phyloP scores from a whole-genome alignment of 2,329 filamentous ascomycete genomes.

The Trichoderma hamatum region DNA sequence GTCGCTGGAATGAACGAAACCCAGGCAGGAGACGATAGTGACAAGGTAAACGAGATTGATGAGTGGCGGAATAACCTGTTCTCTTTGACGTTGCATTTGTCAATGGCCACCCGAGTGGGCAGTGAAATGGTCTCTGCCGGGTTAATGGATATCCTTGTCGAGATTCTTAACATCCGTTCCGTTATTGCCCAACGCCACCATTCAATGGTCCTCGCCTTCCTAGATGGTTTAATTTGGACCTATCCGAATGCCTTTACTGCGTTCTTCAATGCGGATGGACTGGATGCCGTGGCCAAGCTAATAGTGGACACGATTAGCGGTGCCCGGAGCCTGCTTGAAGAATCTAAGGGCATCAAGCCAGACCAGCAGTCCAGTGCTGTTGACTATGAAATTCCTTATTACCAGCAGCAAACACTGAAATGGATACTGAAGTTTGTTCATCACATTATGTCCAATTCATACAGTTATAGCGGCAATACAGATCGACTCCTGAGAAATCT shows the following conservation, averaged over 20 bases:
- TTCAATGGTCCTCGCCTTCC: constrained; percentile 79
- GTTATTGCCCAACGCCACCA: constrained; percentile 80
- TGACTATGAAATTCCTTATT: constrained; percentile 92
- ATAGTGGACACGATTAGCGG: constrained; percentile 76
- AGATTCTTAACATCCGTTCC: constrained; percentile 83
- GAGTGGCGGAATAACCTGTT: constrained; percentile 92
- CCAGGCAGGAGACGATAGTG: constrained; percentile 55
- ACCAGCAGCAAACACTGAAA: constrained; percentile 89
- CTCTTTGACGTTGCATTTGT: constrained; percentile 80
- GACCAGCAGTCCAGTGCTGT: constrained; percentile 76
- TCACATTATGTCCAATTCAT: constrained; percentile 85
- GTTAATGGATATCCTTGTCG: constrained; percentile 85
- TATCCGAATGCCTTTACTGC: constrained; percentile 83
- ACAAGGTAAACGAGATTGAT: constrained; percentile 69
- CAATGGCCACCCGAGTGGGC: constrained; percentile 72
- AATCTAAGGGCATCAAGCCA: constrained; percentile 70
- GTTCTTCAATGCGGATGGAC: constrained; percentile 78
- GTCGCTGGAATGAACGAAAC: constrained; percentile 76
- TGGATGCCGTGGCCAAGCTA: constrained; percentile 88
- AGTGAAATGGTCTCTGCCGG: constrained; percentile 86
- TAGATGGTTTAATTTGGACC: constrained; percentile 85
- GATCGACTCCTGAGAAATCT: constrained; percentile 89
- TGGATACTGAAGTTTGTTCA: constrained; percentile 96
- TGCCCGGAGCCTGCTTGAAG: constrained; percentile 66
- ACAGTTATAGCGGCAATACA: constrained; percentile 72